Evolutionary conservation across 257 asterid species (phyloP).

Genomic region (Haberlea rhodopensis): DNA sequence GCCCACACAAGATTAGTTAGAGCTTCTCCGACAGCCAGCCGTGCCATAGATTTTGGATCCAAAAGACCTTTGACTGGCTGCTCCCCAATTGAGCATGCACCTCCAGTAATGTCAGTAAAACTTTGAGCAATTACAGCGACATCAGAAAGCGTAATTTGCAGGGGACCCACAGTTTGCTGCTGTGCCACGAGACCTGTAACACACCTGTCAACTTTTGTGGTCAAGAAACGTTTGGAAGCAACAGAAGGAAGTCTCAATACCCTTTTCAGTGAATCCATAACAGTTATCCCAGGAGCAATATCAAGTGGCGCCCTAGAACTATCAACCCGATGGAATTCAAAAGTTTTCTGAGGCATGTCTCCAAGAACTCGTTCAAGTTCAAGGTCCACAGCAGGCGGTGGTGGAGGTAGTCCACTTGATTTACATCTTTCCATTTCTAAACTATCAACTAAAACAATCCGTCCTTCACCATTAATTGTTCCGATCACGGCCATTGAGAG

Average conservation of each 20-base stretch:
- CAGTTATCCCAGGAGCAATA: constrained; percentile 68
- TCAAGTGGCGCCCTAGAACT: constrained; percentile 67
- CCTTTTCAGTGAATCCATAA: constrained; percentile 71
- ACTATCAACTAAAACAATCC: constrained; percentile 63
- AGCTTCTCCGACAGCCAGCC: constrained; percentile 91
- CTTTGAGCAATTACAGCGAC: constrained; percentile 91
- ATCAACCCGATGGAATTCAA: constrained; percentile 55
- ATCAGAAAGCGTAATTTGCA: constrained; percentile 81
- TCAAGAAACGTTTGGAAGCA: constrained; percentile 82
- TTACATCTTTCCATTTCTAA: constrained; percentile 45
- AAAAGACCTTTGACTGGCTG: constrained; percentile 88
- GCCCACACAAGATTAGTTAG: constrained; percentile 93
- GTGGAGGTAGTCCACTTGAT: constrained; percentile 60
- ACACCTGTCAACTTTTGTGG: constrained; percentile 91
- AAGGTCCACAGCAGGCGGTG: constrained; percentile 90
- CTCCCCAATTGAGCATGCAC: constrained; percentile 89
- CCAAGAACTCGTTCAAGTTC: constrained; percentile 97
- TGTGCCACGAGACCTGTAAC: constrained; percentile 97
- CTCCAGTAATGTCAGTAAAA: constrained; percentile 75
- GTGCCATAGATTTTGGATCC: constrained; percentile 90
- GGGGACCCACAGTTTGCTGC: constrained; percentile 97
- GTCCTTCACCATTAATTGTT: constrained; percentile 76
- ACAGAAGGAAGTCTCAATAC: constrained; percentile 86
- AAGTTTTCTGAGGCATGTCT: constrained; percentile 94
- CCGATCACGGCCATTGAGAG: constrained; percentile 93